Conservation (phyloP, 139 green algal species). For the Chlamydomonas incerta region DNA sequence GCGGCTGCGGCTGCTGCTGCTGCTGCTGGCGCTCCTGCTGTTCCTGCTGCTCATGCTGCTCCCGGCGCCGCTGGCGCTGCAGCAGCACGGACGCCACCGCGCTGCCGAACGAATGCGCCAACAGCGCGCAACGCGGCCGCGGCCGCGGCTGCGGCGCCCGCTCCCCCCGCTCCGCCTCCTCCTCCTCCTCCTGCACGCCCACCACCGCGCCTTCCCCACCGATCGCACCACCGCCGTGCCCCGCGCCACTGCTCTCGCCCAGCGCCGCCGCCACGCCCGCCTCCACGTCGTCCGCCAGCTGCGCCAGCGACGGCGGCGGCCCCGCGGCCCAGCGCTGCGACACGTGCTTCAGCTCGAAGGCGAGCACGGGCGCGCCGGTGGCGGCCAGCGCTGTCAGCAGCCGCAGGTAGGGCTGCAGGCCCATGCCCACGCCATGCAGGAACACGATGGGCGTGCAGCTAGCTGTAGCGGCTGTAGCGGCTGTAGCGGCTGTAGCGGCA, state of each 20-base stretch:
- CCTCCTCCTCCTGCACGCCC: too few species aligned
- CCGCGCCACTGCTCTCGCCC: neutral
- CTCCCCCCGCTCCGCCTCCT: too few species aligned
- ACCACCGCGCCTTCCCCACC: too few species aligned
- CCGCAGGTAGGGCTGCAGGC: slow-evolving; percentile 54
- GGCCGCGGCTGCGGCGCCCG: neutral
- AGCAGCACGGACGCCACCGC: slow-evolving; percentile 42
- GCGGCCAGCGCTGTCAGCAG: slow-evolving; percentile 59
- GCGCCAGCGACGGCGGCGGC: slow-evolving; percentile 34
- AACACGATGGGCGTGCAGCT: slow-evolving; percentile 37
- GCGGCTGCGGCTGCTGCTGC: too few species aligned
- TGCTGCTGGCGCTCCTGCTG: too few species aligned
- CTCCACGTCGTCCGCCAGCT: slow-evolving; percentile 29
- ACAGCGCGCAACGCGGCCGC: neutral
- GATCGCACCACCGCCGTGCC: too few species aligned
- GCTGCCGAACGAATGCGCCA: slow-evolving; percentile 47
- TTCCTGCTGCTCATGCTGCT: too few species aligned
- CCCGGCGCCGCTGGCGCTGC: neutral
- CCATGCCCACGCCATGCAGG: slow-evolving; percentile 57
- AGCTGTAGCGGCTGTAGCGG: neutral
- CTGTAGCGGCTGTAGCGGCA: neutral
- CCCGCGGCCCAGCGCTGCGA: slow-evolving; percentile 52
- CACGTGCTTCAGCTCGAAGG: slow-evolving; percentile 65
- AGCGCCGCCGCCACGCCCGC: neutral
- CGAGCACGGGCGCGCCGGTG: slow-evolving; percentile 55